Evolutionary conservation across 75 land plant genomes (phyloP), one percentile per base, ranked within the genome.

Genomic region (Adiantum capillusveneris): DNA sequence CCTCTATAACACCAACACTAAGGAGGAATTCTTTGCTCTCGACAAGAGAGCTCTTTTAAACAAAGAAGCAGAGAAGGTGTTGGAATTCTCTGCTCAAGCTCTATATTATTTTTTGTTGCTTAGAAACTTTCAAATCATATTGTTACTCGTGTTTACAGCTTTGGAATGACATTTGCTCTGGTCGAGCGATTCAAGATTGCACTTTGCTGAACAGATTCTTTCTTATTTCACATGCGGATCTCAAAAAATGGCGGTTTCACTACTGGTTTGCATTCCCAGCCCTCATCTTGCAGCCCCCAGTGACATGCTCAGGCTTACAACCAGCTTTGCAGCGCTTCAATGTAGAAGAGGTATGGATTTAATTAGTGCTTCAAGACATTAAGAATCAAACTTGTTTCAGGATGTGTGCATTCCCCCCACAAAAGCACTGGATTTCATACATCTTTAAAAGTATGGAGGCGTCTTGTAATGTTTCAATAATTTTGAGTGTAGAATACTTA

Each of bases 241-340:
- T 95, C 50, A 95, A 95, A 53, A 86, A 82, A 69, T 95, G 97
- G 97, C 74, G 39, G 53, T 95, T 95, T 63, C 69, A 66, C 57
- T 87, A 95, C 61, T 87, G 88, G 86, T 87, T 90, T 73, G 97
- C 93, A 22, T 95, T 90, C 62, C 99, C 99, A 44, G 92, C 88
- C 39, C 45, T 95, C 57, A 68, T 73, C 16, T 83, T 90, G 60
- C 70, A 82, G 36, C 99, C 95, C 60, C 88, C 97, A 31, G 97
- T 85, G 50, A 75, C 70, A 20, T 29, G 79, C 46, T 53, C 79
- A 25, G 45, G 68, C 43, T 31, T 85, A 29, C 72, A 39, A 66
- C 79, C 77, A 37, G 99, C 97, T 63, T 74, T 79, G 24, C 60
- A 82, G 25, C 70, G 64, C 50, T 80, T 95, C 29, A 82, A 36